Evolutionary conservation across 345 rosid species (phyloP), one percentile per base, ranked within the genome.

Genomic region (Hypericum androsaemum): DNA sequence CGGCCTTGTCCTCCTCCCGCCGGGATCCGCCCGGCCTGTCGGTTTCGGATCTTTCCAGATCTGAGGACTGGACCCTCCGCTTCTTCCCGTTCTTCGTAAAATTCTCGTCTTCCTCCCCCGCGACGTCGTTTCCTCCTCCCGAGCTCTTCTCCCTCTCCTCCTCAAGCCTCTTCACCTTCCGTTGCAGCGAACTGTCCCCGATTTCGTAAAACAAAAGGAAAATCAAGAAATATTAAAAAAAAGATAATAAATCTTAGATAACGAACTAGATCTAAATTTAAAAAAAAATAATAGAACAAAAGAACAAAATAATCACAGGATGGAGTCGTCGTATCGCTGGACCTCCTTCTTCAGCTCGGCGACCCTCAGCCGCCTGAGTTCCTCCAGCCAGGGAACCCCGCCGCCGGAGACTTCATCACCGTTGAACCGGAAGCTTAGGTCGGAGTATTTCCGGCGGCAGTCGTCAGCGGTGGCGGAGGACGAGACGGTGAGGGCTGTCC

Each of bases 321-420:
- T 86, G 58, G 87, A 80, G 47, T 62, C 73, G 61, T 86, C 95
- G 61, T 73, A 79, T 11, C 77, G 92, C 15, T 77, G 72, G 66
- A 86, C 74, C 52, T 83, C 88, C 50, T 71, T 86, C 52, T 77
- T 75, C 57, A 86, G 82, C 76, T 86, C 88, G 16, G 80, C 84
- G n/a, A 86, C 77, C 7, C 95, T 85, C 44, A 76, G 74, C 54
- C 72, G 69, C 36, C 89, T 76, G 37, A 88, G 74, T 43, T 81
- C 75, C 40, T 87, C 85, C 3, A 87, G 75, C 87, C 83, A 81
- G 14, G 87, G 86, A 37, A 77, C 65, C 17, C 57, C 56, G 7
- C 41, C 51, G 16, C 47, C 6, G 41, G 43, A 15, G 8, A 10
- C 10, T 48, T 39, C 44, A 45, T 38, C 12, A 16, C 6, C 43